A percentile compares a stretch with the other conserved stretches of the same genome.
phyloP scores from a whole-genome alignment of 2,329 filamentous ascomycete genomes.

The Apiospora aurea region DNA sequence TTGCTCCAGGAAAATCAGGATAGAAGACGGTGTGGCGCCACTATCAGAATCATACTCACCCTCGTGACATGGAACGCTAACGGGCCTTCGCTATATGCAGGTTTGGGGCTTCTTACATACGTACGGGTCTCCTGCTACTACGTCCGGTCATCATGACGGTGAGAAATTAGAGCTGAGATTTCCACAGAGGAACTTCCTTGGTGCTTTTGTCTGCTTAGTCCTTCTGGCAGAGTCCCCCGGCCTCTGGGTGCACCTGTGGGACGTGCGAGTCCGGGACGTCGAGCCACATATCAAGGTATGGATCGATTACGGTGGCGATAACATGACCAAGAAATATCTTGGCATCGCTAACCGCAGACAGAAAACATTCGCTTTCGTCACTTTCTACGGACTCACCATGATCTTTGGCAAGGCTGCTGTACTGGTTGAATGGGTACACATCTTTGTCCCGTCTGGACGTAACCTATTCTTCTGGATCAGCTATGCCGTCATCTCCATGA shows the following conservation, averaged over 20 bases:
- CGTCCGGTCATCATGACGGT: not conserved
- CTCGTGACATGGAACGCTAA: too few relatives aligned
- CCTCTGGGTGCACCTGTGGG: slow-evolving; percentile 19
- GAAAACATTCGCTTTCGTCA: not conserved
- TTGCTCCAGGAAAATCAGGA: not conserved
- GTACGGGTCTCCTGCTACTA: not conserved
- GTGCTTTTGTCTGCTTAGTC: slow-evolving; percentile 2
- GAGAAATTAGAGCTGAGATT: not conserved
- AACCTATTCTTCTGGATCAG: not conserved
- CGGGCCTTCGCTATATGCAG: not conserved
- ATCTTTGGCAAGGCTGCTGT: not conserved
- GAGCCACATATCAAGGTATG: slow-evolving; percentile 19
- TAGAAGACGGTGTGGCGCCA: not conserved
- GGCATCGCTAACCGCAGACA: not conserved
- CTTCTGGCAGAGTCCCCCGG: not conserved
- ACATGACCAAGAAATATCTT: not conserved
- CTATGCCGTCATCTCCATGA: not conserved
- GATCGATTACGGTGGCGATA: too few relatives aligned
- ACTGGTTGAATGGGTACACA: not conserved
- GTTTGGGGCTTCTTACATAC: not conserved
- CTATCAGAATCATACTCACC: not conserved
- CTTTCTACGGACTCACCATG: slow-evolving; percentile 18
- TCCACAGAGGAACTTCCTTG: not conserved
- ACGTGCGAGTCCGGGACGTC: slow-evolving; percentile 3
- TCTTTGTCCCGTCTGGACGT: not conserved